Conservation (phyloP, 148 eudicot genomes). For the Cornus kousa region DNA sequence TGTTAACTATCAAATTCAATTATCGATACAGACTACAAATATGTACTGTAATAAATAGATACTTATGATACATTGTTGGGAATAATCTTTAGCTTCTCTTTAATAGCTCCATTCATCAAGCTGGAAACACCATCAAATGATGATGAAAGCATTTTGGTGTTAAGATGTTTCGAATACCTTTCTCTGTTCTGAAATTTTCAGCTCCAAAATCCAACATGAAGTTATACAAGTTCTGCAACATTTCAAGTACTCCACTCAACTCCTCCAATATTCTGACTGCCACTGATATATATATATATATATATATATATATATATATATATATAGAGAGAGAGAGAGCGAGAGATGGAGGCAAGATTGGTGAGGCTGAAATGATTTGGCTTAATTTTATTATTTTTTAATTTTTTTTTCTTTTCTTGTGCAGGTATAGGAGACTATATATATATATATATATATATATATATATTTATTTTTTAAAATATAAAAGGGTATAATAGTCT, state of each 20-base stretch:
- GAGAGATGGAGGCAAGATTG: no score
- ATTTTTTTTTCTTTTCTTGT: no score
- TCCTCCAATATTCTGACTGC: no score
- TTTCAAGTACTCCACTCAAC: background rate
- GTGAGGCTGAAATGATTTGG: no score
- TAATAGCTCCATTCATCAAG: background rate
- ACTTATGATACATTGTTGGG: background rate
- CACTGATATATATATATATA: background rate
- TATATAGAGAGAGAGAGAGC: no score
- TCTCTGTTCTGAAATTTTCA: background rate
- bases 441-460: no score
- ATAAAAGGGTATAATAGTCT: no score
- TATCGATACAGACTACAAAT: background rate
- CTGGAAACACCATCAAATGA: background rate
- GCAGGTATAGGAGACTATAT: no score
- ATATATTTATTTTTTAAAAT: no score
- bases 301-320: background rate
- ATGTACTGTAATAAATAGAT: background rate
- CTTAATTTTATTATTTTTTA: no score
- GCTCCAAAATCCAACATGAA: background rate
- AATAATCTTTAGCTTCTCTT: constrained; percentile 2
- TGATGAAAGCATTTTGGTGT: background rate
- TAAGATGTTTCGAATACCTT: background rate
- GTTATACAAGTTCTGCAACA: background rate
- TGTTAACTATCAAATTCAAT: background rate